These are phyloP conservation scores for Metschnikowia shivogae DNA, from an alignment of 805 yeast species.

Conservation along the genomic window DNA sequence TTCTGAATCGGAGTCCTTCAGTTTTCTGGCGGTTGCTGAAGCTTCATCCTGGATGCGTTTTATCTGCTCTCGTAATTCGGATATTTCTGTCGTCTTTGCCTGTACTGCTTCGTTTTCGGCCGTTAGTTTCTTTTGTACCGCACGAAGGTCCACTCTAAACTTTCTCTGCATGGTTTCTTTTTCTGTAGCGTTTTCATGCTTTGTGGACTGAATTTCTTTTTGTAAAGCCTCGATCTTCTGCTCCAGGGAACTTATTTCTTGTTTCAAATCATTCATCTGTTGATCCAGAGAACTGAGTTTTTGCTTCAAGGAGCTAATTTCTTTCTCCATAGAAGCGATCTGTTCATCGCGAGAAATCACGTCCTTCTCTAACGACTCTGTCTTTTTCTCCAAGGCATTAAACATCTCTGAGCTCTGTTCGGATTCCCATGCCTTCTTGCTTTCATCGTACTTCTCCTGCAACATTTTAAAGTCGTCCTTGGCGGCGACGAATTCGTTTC, in stretches of 20 bases:
- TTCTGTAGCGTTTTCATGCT: not conserved
- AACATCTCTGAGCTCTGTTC: not conserved
- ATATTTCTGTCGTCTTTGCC: not conserved
- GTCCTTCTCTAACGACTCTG: not conserved
- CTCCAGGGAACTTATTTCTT: not conserved
- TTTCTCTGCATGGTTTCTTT: not conserved
- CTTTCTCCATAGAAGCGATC: not conserved
- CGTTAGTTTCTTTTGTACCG: not conserved
- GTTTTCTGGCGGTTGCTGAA: not conserved
- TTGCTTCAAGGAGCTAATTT: not conserved
- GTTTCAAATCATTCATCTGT: not conserved
- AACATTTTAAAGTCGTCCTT: constrained; percentile 44
- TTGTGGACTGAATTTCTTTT: not conserved
- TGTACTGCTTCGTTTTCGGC: not conserved
- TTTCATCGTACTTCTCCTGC: constrained; percentile 12
- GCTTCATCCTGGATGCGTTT: not conserved
- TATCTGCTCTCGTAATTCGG: not conserved
- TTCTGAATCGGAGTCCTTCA: not conserved
- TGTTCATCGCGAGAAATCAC: not conserved
- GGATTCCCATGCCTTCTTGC: constrained; percentile 18
- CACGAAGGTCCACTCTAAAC: constrained; percentile 1
- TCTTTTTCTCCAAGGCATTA: not conserved
- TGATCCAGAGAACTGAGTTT: not conserved
- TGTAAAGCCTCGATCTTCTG: not conserved
- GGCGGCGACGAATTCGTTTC: constrained; percentile 73